Evolutionary conservation across 306 rosid genomes (phyloP), one percentile per base, ranked within the genome.

Genomic region (Herpetospermum pedunculosum): DNA sequence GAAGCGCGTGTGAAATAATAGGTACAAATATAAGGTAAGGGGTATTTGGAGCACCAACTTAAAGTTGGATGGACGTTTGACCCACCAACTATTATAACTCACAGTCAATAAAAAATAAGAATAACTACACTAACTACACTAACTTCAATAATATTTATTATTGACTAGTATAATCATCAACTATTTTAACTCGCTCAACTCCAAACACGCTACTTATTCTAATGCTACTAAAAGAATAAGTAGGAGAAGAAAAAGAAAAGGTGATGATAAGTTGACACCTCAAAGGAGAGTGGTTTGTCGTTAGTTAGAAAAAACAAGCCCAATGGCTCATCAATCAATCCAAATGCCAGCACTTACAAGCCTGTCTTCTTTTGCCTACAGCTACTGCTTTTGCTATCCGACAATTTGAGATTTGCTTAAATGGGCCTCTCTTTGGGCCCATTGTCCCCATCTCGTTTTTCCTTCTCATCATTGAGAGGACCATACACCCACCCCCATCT

Each of bases 381-480:
- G 2, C 72, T 19, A 60, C 43, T 7, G 44, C 26, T 64, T 19
- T 8, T 11, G 48, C 28, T 38, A 65, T 65, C 72, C 72, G 72
- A 65, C 72, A 65, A 65, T 5, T 38, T 11, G 1, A 49, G 25
- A 13, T 0, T 57, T 57, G 44, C 13, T 2, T 0, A 15, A 30
- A 60, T 60, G 74, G 74, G 74, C 74, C 72, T 65, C 12, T 14
- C 30, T 26, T 44, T 26, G 74, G 74, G 74, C 26, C 74, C 74
- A 43, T 67, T 69, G 26, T 44, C 16, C 38, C 40, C 55, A 16
- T 30, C 16, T 19, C 25, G 14, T 25, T 54, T 57, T 30, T 6
- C 41, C 4, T 41, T 18, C 53, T 67, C 73, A 67, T 67, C 73
- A 67, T 67, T 67, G 73, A 67, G 73, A 68, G 37, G 73, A 43